These are phyloP conservation scores for Adansonia gregorii DNA, from an alignment of 441 rosid species.

Conservation along the genomic window DNA sequence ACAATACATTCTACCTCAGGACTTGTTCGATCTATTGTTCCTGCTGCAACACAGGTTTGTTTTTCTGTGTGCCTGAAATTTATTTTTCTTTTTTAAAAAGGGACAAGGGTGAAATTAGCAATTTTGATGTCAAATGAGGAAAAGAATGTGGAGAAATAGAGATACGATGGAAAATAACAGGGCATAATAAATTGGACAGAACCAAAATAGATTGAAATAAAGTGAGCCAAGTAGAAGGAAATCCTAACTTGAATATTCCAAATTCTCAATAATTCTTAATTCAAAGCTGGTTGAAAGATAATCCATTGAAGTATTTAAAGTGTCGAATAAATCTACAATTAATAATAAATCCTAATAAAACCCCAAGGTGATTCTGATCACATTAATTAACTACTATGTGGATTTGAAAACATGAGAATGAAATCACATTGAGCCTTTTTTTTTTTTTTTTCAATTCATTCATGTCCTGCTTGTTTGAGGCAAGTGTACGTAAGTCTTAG, in stretches of 20 bases:
- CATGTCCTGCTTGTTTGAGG: neutral
- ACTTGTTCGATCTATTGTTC: slow-evolving; percentile 50
- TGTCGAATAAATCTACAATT: neutral
- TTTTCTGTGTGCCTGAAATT: neutral
- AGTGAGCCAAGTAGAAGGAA: neutral
- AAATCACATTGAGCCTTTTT: neutral
- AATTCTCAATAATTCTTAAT: neutral
- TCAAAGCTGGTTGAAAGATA: slow-evolving; percentile 5
- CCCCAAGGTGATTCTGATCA: slow-evolving; percentile 1
- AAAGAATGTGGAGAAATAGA: slow-evolving; percentile 4
- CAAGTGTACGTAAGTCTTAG: neutral
- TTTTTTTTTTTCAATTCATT: neutral
- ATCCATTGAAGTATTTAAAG: neutral
- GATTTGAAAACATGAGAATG: neutral
- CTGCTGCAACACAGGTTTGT: slow-evolving; percentile 65
- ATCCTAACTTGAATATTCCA: neutral
- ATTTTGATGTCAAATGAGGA: slow-evolving; percentile 12
- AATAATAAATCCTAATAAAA: neutral
- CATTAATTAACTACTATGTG: neutral
- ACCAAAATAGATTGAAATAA: neutral
- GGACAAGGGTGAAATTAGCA: neutral
- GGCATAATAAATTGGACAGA: neutral
- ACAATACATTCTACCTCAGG: slow-evolving; percentile 46
- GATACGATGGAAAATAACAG: slow-evolving; percentile 8
- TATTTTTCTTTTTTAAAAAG: neutral